These are phyloP conservation scores for Peltaster fructicola DNA, from an alignment of 2,329 filamentous ascomycete species.

Conservation along the genomic window DNA sequence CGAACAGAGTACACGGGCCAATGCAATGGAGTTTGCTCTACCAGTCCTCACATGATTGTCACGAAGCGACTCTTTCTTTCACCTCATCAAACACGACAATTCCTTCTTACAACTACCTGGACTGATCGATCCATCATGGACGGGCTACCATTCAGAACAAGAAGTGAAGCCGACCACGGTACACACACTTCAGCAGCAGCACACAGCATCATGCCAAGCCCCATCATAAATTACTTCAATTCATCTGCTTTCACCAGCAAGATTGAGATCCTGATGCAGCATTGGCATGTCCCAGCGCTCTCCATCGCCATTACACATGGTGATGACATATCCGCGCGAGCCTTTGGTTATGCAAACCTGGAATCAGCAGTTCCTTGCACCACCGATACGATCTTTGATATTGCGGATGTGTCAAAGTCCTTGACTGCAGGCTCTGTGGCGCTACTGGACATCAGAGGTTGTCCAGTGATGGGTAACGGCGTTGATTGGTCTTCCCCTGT, in stretches of 20 bases:
- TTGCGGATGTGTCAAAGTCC: slow-evolving; percentile 39
- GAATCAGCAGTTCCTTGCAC: slow-evolving; percentile 22
- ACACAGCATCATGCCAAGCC: too few species aligned
- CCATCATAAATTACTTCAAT: slow-evolving; percentile 3
- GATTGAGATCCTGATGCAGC: slow-evolving; percentile 17
- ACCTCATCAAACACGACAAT: too few species aligned
- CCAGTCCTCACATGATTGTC: too few species aligned
- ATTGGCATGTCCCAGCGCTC: slow-evolving; percentile 33
- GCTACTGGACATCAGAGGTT: too few species aligned
- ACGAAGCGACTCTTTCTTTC: too few species aligned
- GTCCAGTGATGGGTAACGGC: slow-evolving; percentile 28
- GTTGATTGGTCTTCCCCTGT: slow-evolving; percentile 33
- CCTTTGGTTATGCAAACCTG: slow-evolving; percentile 22
- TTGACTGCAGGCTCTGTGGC: slow-evolving; percentile 34
- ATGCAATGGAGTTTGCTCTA: too few species aligned
- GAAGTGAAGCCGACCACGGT: too few species aligned
- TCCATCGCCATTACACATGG: slow-evolving; percentile 32
- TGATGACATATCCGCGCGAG: slow-evolving; percentile 24
- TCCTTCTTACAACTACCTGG: too few species aligned
- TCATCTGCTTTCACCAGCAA: slow-evolving; percentile 3
- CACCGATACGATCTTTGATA: slow-evolving; percentile 35
- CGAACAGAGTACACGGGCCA: too few species aligned
- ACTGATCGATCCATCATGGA: too few species aligned
- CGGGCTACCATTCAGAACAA: too few species aligned
- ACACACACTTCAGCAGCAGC: too few species aligned